These are phyloP conservation scores for Fusarium siculi DNA, from an alignment of 2,329 filamentous ascomycete species.

Conservation along the genomic window DNA sequence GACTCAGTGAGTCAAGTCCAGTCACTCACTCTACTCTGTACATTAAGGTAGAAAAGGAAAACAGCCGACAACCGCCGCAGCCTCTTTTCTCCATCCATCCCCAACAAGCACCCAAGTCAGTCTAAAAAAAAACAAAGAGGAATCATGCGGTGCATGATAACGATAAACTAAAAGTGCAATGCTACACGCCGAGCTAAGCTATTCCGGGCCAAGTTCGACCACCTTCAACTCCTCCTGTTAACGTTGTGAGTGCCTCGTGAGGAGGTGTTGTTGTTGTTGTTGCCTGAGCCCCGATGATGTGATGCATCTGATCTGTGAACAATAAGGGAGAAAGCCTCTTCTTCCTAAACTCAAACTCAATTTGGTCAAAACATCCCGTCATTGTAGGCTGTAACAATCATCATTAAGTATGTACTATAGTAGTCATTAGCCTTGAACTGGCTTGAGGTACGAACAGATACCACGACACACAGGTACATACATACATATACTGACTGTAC, in stretches of 20 bases:
- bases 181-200: slow-evolving; percentile 7
- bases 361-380: slow-evolving; percentile 8
- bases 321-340: background rate
- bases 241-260: slow-evolving; percentile 19
- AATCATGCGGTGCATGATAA: slow-evolving; percentile 17
- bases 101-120: background rate
- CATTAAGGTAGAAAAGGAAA: background rate
- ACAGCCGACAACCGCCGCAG: slow-evolving; percentile 21
- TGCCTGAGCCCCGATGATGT: slow-evolving; percentile 26
- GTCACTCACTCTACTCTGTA: background rate
- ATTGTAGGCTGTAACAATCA: background rate
- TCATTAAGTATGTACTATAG: no score
- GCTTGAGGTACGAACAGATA: background rate
- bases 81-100: background rate
- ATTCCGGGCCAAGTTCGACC: slow-evolving; percentile 6
- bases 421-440: slow-evolving; percentile 15
- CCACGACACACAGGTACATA: background rate
- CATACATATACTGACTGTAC: background rate
- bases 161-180: slow-evolving; percentile 1
- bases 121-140: background rate
- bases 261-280: slow-evolving; percentile 31
- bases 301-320: slow-evolving; percentile 2
- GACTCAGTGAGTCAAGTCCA: slow-evolving; percentile 19
- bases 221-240: slow-evolving; percentile 6
- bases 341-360: slow-evolving; percentile 12